Percentiles rank a stretch among this genome's conserved stretches.
Conservation (phyloP, 2,329 filamentous ascomycete genomes). For the Rhytidhysteron rufulum region DNA sequence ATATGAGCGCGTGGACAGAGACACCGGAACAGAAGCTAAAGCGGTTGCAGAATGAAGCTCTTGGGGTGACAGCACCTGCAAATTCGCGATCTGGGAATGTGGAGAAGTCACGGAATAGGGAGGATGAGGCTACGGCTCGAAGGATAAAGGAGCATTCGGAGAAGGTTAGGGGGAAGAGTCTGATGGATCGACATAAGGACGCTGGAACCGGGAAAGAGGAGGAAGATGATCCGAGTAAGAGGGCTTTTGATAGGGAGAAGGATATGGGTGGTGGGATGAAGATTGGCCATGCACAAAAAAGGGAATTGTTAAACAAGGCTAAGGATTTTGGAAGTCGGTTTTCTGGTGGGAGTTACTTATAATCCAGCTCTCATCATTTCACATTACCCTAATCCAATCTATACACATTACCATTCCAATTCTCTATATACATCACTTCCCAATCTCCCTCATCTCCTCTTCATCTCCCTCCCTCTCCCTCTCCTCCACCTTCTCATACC, state of each 20-base stretch:
- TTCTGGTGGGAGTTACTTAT: constrained; percentile 65
- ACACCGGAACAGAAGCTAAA: constrained; percentile 84
- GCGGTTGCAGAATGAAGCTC: constrained; percentile 73
- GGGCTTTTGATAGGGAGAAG: constrained; percentile 87
- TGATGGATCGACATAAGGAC: constrained; percentile 46
- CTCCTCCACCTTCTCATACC: constrained; percentile 4
- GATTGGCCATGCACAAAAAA: constrained; percentile 69
- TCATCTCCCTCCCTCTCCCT: constrained; percentile 32
- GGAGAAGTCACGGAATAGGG: constrained; percentile 26
- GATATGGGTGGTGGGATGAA: constrained; percentile 78
- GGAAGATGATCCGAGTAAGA: constrained; percentile 80
- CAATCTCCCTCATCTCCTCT: constrained; percentile 61
- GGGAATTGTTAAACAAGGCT: constrained; percentile 74
- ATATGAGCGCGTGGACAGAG: constrained; percentile 79
- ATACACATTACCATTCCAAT: too few relatives aligned
- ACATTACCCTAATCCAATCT: too few relatives aligned
- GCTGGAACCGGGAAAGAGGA: constrained; percentile 59
- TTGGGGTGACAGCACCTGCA: constrained; percentile 60
- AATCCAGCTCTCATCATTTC: neutral
- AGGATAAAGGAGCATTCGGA: constrained; percentile 56
- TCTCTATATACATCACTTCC: too few relatives aligned
- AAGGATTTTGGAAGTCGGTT: constrained; percentile 80
- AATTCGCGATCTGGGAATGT: constrained; percentile 17
- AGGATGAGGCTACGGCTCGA: constrained; percentile 44
- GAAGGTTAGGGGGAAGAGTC: constrained; percentile 39